Percentiles rank a stretch among this genome's conserved stretches.
phyloP scores from a whole-genome alignment of 768 basidiomycete species.

The Termitomyces titanicus region DNA sequence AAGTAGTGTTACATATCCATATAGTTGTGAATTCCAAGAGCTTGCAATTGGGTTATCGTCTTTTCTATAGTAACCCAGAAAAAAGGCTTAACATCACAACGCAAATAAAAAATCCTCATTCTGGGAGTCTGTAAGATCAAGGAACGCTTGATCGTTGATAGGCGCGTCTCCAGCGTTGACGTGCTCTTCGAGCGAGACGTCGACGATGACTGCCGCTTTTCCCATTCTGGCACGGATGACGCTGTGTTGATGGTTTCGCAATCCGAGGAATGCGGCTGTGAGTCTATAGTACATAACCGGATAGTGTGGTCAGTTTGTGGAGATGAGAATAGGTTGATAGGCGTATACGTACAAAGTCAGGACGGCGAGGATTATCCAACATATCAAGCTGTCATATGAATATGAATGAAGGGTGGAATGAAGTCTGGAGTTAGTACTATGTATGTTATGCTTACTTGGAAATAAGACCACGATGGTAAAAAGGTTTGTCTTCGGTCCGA shows the following conservation, averaged over 20 bases:
- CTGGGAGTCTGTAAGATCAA: conserved; percentile 33
- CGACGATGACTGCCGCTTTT: conserved; percentile 29
- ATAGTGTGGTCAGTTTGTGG: neutral
- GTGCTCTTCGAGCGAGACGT: conserved; percentile 34
- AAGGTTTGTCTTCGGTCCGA: conserved; percentile 32
- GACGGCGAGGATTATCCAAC: conserved; percentile 33
- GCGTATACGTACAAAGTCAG: conserved; percentile 30
- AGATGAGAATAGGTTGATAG: neutral
- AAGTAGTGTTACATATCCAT: too few relatives aligned
- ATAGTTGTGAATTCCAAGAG: too few relatives aligned
- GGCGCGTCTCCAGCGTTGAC: conserved; percentile 12
- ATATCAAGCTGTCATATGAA: conserved; percentile 28
- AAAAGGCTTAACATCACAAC: too few relatives aligned
- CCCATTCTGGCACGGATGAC: conserved; percentile 29
- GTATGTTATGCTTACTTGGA: conserved; percentile 30
- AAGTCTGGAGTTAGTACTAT: neutral
- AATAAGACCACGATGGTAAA: conserved; percentile 35
- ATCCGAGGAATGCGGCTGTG: conserved; percentile 32
- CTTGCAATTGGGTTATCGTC: too few relatives aligned
- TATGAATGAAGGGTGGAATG: neutral
- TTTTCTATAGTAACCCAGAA: too few relatives aligned
- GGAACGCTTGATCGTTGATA: conserved; percentile 30
- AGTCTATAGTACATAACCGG: conserved; percentile 18
- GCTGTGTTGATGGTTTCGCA: conserved; percentile 35
- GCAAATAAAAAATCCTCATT: conserved; percentile 32